Base-by-base conservation (phyloP, 2,329 filamentous ascomycete genomes). In the Diplocarpon mali region DNA sequence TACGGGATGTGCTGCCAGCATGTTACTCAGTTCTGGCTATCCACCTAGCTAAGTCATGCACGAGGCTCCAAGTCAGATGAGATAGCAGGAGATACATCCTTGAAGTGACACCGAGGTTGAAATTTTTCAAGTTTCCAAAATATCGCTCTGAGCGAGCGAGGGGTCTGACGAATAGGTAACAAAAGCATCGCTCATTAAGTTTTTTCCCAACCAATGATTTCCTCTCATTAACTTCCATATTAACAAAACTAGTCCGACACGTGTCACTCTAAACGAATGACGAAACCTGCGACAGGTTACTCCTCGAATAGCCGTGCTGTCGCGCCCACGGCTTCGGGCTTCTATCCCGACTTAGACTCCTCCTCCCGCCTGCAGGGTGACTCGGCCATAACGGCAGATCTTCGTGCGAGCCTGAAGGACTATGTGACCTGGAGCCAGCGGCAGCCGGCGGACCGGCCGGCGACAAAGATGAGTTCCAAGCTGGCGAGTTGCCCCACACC, bases 201-300 rank as follows among this genome's bases (percentile, higher is more conserved):
- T 24, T 24, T 24, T 3, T 24, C 20, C 20, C 3, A 4, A 4
- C 7, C 7, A 24, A 4, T 7, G 7, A 24, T 4, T 24, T 7
- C 7, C 20, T 24, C 3, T 24, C 3, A 24, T 7, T 24, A 24
- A 7, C 3, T 24, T 24, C 20, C 3, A 4, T 24, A 24, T 24
- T n/a, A n/a, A 24, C 20, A 7, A 24, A 24, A 24, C 42, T 5
- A 67, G 46, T 5, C 52, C 52, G 15, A 27, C 11, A 14, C n/a
- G 3, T n/a, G 20, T 13, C 10, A 12, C 16, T 2, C 28, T 35
- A 42, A 28, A 42, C 24, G 36, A 42, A 42, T 2, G 40, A 35
- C 16, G 40, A 42, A 12, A 42, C 40, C 24, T 15, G 29, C 5
- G 40, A 42, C n/a, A 42, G 11, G n/a, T 35, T 36, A 36, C 32